Evolutionary conservation across 192 early-diverging fungal genomes (phyloP), one percentile per base, ranked within the genome.

Genomic region (Podila verticillata): DNA sequence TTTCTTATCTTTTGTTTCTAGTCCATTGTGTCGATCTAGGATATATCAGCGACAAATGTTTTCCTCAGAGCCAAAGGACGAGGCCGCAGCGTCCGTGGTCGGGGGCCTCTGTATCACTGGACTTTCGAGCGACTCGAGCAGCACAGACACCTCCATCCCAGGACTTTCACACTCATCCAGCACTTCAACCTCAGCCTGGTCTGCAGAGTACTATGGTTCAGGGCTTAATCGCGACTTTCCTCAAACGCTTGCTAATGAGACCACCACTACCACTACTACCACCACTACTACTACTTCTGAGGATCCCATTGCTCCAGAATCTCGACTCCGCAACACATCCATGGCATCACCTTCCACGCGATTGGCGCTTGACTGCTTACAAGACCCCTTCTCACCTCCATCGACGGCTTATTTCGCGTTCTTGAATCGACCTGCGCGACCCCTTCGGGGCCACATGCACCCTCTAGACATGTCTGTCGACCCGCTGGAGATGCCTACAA

Each of bases 41-140:
- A 82, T 82, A 49, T 82, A 65, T 26, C 75, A 79, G 39, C 63
- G 75, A 35, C 75, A 79, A 63, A 67, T 79, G 69, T 61, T 72
- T 5, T 54, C 51, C 12, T 57, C n/a, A 5, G 70, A 80, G 2
- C 15, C 70, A 31, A 72, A 72, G 61, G 70, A 80, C 7, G 47
- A 44, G 20, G n/a, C 34, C 5, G 6, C 63, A 31, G 35, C 63
- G 4, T 24, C 26, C 0, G 58, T 32, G 2, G 30, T 30, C 3
- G 30, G 57, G 3, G 77, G 70, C 5, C 62, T 80, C 12, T 60
- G 70, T 4, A 80, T 80, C n/a, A 65, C 70, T 9, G 70, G 65
- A 10, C 31, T 72, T 0, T 31, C 77, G 4, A 59, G 56, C 31
- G 57, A 65, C 36, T 24, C 20, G 1, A 72, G 65, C 54, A 72